Evolutionary conservation across 441 rosid species (phyloP).

Genomic region (Syzygium malaccense): DNA sequence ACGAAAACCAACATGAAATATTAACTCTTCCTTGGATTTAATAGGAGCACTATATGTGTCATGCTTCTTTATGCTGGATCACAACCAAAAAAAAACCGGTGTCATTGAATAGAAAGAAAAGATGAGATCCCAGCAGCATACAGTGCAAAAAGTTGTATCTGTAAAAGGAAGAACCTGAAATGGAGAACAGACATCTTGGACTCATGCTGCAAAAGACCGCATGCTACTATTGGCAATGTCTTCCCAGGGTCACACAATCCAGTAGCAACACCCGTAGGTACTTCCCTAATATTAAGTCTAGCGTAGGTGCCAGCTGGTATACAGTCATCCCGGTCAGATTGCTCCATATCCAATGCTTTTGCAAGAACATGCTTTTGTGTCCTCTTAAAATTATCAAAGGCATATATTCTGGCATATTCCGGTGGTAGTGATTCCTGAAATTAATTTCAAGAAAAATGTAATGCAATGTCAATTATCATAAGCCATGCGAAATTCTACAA

Average conservation of each 20-base stretch:
- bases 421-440: constrained; percentile 89
- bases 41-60: constrained; percentile 73
- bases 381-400: constrained; percentile 77
- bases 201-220: constrained; percentile 93
- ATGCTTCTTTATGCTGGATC: constrained; percentile 73
- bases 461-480: background rate
- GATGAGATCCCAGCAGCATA: background rate
- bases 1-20: constrained; percentile 94
- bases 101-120: constrained; percentile 2
- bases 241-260: constrained; percentile 37
- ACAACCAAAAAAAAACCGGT: background rate
- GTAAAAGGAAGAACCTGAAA: constrained; percentile 50
- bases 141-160: background rate
- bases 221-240: constrained; percentile 44
- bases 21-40: constrained; percentile 81
- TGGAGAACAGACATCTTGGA: constrained; percentile 96
- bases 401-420: constrained; percentile 88
- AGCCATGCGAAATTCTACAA: constrained; percentile 3
- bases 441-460: background rate
- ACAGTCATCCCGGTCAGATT: constrained; percentile 48
- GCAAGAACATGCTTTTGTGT: constrained; percentile 78
- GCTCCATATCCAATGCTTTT: constrained; percentile 50
- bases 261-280: constrained; percentile 52
- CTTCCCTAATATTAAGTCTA: constrained; percentile 74
- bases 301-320: constrained; percentile 49